Conservation (phyloP, 2,329 filamentous ascomycete species). For the Colletotrichum musicola region DNA sequence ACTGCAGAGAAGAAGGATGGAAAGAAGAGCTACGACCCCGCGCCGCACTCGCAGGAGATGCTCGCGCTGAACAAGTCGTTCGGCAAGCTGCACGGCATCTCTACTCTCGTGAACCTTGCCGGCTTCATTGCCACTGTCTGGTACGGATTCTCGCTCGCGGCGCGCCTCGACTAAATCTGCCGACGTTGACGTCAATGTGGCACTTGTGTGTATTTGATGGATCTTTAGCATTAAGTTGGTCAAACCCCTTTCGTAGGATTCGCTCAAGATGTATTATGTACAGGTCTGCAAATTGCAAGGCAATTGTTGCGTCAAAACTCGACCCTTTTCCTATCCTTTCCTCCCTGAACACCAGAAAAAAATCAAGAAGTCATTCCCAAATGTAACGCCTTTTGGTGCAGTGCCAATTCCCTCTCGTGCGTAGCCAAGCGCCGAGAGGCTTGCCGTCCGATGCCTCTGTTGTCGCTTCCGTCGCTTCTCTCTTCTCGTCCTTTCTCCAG, state of each 20-base stretch:
- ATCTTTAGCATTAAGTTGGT: slow-evolving; percentile 8
- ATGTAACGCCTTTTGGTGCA: slow-evolving; percentile 35
- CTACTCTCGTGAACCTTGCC: slow-evolving; percentile 81
- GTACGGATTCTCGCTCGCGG: slow-evolving; percentile 83
- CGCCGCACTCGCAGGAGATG: slow-evolving; percentile 90
- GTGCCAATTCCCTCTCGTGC: slow-evolving; percentile 26
- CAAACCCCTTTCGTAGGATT: slow-evolving; percentile 19
- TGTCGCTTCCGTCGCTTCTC: slow-evolving; percentile 1
- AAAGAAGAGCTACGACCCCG: slow-evolving; percentile 84
- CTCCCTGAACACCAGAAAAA: neutral
- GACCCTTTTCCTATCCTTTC: neutral
- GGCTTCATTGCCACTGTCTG: slow-evolving; percentile 77
- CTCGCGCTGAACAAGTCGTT: slow-evolving; percentile 82
- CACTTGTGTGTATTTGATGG: neutral
- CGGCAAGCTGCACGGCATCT: slow-evolving; percentile 82
- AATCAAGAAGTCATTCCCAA: slow-evolving; percentile 18
- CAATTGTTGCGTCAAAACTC: neutral
- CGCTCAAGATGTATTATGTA: slow-evolving; percentile 18
- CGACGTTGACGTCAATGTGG: neutral
- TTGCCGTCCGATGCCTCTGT: slow-evolving; percentile 15
- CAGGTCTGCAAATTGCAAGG: slow-evolving; percentile 16
- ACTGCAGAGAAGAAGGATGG: slow-evolving; percentile 82
- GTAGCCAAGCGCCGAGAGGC: slow-evolving; percentile 5
- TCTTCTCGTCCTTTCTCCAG: slow-evolving; percentile 8
- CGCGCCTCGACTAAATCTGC: slow-evolving; percentile 63